A percentile compares a stretch with the other conserved stretches of the same genome.
These are phyloP conservation scores for Deuterostichococcus epilithicus DNA, from an alignment of 139 green algal genomes.

Conservation along the genomic window DNA sequence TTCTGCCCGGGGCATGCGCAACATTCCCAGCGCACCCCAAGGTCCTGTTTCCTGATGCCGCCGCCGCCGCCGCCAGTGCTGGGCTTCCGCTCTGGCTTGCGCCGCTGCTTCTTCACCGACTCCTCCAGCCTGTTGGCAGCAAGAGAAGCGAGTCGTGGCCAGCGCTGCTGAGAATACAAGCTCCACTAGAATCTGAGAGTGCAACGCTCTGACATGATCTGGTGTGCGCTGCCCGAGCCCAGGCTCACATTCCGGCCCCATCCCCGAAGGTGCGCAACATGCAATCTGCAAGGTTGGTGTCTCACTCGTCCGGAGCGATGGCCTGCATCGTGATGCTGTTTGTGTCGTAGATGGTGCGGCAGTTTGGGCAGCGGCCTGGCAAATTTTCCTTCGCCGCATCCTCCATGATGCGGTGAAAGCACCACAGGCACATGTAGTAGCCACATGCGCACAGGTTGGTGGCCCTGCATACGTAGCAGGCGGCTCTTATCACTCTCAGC, in stretches of 20 bases:
- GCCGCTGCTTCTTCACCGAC: conserved; percentile 8
- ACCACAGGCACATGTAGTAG: conserved; percentile 67
- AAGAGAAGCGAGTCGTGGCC: too few relatives aligned
- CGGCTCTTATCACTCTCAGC: too few relatives aligned
- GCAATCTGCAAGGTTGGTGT: too few relatives aligned
- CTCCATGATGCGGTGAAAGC: conserved; percentile 82
- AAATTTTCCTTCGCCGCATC: conserved; percentile 65
- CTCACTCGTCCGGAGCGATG: conserved; percentile 36
- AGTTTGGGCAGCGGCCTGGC: conserved; percentile 76
- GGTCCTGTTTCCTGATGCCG: neutral
- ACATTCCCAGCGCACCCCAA: neutral
- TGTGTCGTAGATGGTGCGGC: conserved; percentile 72
- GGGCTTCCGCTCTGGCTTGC: conserved; percentile 11
- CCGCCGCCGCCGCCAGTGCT: neutral
- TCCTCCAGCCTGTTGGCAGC: neutral
- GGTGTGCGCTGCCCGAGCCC: too few relatives aligned
- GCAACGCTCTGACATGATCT: too few relatives aligned
- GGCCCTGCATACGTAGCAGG: too few relatives aligned
- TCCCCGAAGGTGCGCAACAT: too few relatives aligned
- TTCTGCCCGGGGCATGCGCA: too few relatives aligned
- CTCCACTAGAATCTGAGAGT: too few relatives aligned
- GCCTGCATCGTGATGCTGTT: conserved; percentile 64
- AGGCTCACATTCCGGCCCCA: too few relatives aligned
- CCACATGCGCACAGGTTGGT: conserved; percentile 30
- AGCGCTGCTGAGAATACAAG: too few relatives aligned